Conservation (phyloP, 768 basidiomycete species). For the Boletus pseudopeckii region DNA sequence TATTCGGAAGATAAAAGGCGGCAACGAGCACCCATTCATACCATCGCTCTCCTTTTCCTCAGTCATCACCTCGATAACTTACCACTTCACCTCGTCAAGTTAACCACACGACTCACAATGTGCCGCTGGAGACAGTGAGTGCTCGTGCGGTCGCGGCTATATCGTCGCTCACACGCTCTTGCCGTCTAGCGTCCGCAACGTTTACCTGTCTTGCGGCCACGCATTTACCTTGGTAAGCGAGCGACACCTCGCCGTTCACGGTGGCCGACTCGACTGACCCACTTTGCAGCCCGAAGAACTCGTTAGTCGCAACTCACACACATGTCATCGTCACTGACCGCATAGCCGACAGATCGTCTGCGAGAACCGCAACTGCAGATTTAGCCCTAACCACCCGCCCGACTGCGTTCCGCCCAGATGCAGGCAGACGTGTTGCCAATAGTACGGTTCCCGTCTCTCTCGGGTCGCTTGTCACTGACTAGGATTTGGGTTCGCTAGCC, state of each 20-base stretch:
- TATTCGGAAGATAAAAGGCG: slow-evolving; percentile 27
- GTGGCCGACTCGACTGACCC: slow-evolving; percentile 7
- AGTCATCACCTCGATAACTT: slow-evolving; percentile 4
- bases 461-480: slow-evolving; percentile 12
- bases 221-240: slow-evolving; percentile 40
- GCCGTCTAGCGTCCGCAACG: slow-evolving; percentile 40
- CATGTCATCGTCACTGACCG: slow-evolving; percentile 7
- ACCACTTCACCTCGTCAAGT: background rate
- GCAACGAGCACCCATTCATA: slow-evolving; percentile 6
- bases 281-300: slow-evolving; percentile 37
- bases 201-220: slow-evolving; percentile 50
- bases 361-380: slow-evolving; percentile 45
- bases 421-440: slow-evolving; percentile 46
- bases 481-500: slow-evolving; percentile 25
- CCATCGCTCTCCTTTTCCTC: slow-evolving; percentile 6
- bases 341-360: slow-evolving; percentile 43
- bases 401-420: slow-evolving; percentile 43
- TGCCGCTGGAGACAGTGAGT: slow-evolving; percentile 56
- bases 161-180: background rate
- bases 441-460: slow-evolving; percentile 31
- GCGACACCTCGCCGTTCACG: background rate
- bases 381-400: slow-evolving; percentile 50
- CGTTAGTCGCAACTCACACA: slow-evolving; percentile 14
- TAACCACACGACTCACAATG: slow-evolving; percentile 33
- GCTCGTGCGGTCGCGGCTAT: background rate